Percentiles rank a stretch among this genome's conserved stretches.
Evolutionary conservation across 164 flowering plant species (phyloP).

Genomic region (Magnolia officinalis): DNA sequence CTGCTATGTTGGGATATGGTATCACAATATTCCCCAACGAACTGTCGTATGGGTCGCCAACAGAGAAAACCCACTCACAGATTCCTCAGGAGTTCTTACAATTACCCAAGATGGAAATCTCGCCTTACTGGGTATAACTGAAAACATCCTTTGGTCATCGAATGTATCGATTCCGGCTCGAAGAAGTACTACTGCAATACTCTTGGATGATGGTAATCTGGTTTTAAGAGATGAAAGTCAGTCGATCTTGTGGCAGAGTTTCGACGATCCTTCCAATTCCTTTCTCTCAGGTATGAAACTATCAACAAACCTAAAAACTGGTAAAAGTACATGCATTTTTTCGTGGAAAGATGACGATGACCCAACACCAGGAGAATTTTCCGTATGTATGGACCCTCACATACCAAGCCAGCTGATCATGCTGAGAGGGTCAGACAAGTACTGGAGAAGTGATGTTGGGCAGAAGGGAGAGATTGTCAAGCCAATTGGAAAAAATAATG

Average conservation of each 20-base stretch:
- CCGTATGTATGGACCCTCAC: neutral
- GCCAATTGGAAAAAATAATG: neutral
- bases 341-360: neutral
- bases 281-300: neutral
- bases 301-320: neutral
- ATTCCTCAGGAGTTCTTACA: constrained; percentile 3
- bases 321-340: neutral
- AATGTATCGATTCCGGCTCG: neutral
- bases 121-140: neutral
- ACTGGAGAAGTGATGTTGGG: neutral
- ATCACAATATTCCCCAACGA: neutral
- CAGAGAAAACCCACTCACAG: constrained; percentile 1
- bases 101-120: constrained; percentile 9
- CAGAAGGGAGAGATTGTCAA: neutral
- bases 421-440: neutral
- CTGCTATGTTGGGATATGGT: constrained; percentile 3
- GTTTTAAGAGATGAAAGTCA: constrained; percentile 3
- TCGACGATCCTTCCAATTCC: neutral
- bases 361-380: neutral
- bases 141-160: neutral
- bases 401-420: neutral
- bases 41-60: constrained; percentile 11
- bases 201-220: neutral
- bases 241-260: constrained; percentile 7
- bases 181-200: neutral